Evolutionary conservation across 768 basidiomycete genomes (phyloP).

Genomic region (Leucocoprinus leucothites): DNA sequence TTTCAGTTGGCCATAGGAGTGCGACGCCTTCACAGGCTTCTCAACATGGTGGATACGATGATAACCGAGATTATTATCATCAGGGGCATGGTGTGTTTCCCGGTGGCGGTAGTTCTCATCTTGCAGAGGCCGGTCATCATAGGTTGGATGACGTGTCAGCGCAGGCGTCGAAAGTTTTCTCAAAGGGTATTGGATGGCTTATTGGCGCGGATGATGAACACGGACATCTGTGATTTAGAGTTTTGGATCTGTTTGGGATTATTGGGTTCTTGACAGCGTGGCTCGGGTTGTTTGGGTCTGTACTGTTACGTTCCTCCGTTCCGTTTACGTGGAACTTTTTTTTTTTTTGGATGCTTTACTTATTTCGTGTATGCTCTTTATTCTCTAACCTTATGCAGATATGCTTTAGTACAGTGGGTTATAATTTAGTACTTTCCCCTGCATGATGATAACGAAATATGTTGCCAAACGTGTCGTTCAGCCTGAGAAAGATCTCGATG

Average conservation of each 20-base stretch:
- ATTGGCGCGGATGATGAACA: constrained; percentile 76
- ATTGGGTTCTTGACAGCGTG: too few species aligned
- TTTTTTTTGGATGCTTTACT: too few species aligned
- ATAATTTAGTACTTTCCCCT: too few species aligned
- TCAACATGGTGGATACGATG: constrained; percentile 1
- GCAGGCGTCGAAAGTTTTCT: constrained; percentile 77
- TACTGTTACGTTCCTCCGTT: too few species aligned
- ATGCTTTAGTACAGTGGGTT: too few species aligned
- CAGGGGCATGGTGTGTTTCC: neutral
- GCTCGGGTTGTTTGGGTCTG: too few species aligned
- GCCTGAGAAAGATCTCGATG: neutral
- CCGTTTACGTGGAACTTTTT: too few species aligned
- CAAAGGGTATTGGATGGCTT: constrained; percentile 94
- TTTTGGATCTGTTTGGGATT: neutral
- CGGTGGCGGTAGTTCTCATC: constrained; percentile 27
- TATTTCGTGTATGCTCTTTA: too few species aligned
- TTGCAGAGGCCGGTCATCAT: constrained; percentile 36
- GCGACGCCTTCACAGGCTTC: constrained; percentile 11
- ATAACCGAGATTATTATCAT: neutral
- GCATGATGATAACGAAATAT: neutral
- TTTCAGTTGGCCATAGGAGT: constrained; percentile 43
- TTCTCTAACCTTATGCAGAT: too few species aligned
- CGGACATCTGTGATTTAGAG: neutral
- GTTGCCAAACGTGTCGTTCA: neutral
- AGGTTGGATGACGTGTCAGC: constrained; percentile 59